phyloP scores from a whole-genome alignment of 768 basidiomycete genomes.

The Heimioporus sp. region DNA sequence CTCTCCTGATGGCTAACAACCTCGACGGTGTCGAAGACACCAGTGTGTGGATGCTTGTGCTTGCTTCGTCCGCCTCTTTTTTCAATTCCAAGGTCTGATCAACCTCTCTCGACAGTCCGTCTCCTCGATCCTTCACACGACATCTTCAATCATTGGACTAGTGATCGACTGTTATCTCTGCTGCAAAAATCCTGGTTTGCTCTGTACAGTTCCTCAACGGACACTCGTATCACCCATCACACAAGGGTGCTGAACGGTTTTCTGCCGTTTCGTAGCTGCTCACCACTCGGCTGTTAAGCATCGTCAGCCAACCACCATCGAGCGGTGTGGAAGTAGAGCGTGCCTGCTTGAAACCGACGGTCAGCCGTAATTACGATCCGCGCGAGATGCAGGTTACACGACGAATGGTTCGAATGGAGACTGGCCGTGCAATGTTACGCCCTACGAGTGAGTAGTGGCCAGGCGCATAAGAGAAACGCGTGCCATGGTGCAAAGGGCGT shows the following conservation, averaged over 20 bases:
- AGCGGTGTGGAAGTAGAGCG: conserved; percentile 31
- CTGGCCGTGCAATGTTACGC: too few species aligned
- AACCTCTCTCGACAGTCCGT: conserved; percentile 52
- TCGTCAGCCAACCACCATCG: conserved; percentile 2
- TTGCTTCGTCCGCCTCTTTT: conserved; percentile 43
- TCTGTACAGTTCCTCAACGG: conserved; percentile 62
- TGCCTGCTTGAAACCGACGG: too few species aligned
- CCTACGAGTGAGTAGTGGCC: too few species aligned
- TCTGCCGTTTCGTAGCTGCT: conserved; percentile 53
- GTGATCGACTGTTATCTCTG: conserved; percentile 57
- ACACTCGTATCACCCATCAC: conserved; percentile 77
- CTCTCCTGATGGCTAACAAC: conserved; percentile 52
- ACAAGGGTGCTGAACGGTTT: conserved; percentile 67
- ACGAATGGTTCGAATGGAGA: too few species aligned
- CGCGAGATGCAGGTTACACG: too few species aligned
- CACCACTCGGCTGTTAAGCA: conserved; percentile 36
- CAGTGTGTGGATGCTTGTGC: conserved; percentile 71
- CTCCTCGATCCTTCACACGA: conserved; percentile 78
- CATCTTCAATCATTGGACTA: conserved; percentile 58
- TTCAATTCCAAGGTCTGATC: background rate
- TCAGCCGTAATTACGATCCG: too few species aligned
- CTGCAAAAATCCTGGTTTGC: conserved; percentile 36
- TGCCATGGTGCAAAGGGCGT: too few species aligned
- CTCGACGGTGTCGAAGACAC: conserved; percentile 56
- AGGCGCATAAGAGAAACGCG: too few species aligned